These are phyloP conservation scores for Chalara sp. DNA, from an alignment of 2,329 filamentous ascomycete genomes.

Conservation along the genomic window DNA sequence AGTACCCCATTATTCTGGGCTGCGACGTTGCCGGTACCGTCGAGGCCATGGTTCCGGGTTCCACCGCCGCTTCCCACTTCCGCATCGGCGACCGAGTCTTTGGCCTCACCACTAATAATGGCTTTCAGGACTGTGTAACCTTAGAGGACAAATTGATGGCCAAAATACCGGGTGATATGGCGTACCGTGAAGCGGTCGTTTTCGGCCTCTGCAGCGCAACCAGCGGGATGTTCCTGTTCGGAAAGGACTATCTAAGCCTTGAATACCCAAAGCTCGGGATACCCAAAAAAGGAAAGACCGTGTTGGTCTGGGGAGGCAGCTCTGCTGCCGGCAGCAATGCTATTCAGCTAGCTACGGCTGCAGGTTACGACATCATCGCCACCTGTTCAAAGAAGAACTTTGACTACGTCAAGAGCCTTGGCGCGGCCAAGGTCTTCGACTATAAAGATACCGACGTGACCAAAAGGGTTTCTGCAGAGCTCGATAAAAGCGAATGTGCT, in stretches of 20 bases:
- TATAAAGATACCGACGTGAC: too few species aligned
- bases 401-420: constrained; percentile 29
- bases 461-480: too few species aligned
- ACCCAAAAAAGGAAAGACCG: not conserved
- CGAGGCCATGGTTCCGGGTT: constrained; percentile 5
- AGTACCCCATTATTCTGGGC: constrained; percentile 14
- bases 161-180: constrained; percentile 22
- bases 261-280: too few species aligned
- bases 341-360: constrained; percentile 35
- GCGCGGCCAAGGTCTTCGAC: constrained; percentile 35
- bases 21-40: constrained; percentile 10
- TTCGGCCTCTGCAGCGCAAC: constrained; percentile 27
- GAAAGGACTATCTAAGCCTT: too few species aligned
- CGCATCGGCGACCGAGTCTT: constrained; percentile 21
- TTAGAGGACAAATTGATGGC: constrained; percentile 13
- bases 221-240: constrained; percentile 26
- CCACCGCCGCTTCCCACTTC: constrained; percentile 8
- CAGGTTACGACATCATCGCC: constrained; percentile 34
- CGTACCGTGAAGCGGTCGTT: constrained; percentile 26
- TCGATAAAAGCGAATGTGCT: too few species aligned
- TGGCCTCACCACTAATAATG: constrained; percentile 25
- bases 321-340: constrained; percentile 23
- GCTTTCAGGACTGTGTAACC: constrained; percentile 22
- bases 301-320: constrained; percentile 15
- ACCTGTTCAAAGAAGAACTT: constrained; percentile 31